Base-by-base conservation (phyloP, 371 early-diverging fungal species). In the Thermomucor indicae-seudaticae region DNA sequence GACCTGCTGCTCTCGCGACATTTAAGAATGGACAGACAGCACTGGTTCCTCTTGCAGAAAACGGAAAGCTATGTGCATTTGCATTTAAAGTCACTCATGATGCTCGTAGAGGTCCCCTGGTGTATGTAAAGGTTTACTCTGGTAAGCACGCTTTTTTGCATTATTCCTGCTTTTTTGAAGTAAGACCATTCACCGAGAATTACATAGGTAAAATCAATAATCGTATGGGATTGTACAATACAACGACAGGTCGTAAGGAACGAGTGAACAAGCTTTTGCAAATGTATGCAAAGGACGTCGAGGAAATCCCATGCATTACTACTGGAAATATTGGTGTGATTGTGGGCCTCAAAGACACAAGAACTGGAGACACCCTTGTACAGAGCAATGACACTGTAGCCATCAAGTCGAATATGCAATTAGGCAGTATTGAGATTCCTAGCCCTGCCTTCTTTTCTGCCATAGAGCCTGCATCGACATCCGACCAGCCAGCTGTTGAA, bases 31-130 rank as follows among this genome's bases (percentile, higher is more conserved):
- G 43, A 31, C 72, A 60, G 17, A 56, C 40, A 22, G 64, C 46
- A 43, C 53, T 60, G 31, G 62, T 62, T 39, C 72, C 61, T 4
- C 53, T 72, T 28, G 38, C 70, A 14, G 79, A 81, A 20, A 70
- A 70, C 17, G 79, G 64, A 1, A 64, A 79, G 7, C 63, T 93
- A 10, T 88, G 84, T 51, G 97, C 95, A 0, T 70, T 97, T 55
- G 98, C 95, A 0, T 96, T 96, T 72, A 97, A 97, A 51, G 94
- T 97, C 0, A 73, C 88, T 0, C 85, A 90, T 43, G 94, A 97
- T 60, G 57, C 79, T 5, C 78, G 83, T 46, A 81, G 92, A 16
- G 97, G 97, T 2, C 82, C 91, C 4, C 66, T 97, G 73, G 92
- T 93, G 1, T 97, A 89, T 69, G 89, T 97, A n/a, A 80, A 96